Conservation (phyloP, 1,139 yeast genomes). For the Hemisphaericaspora lyxosophila region DNA sequence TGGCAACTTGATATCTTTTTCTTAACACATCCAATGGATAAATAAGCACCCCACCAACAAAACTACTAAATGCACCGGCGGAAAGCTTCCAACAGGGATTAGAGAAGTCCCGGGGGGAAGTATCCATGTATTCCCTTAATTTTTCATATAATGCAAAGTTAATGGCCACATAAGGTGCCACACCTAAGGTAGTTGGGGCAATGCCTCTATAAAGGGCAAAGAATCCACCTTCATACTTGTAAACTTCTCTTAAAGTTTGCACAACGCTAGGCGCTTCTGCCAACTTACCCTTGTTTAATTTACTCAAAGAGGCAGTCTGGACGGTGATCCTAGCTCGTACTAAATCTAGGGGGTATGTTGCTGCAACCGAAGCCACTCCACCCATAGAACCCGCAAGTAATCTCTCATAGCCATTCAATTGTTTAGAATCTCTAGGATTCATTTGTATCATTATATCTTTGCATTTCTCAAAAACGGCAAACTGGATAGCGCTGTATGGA, state of each 20-base stretch:
- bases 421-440: constrained; percentile 27
- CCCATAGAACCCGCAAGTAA: constrained; percentile 77
- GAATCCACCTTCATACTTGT: constrained; percentile 77
- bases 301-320: constrained; percentile 76
- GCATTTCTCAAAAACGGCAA: constrained; percentile 75
- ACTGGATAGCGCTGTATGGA: constrained; percentile 95
- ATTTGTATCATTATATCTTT: constrained; percentile 45
- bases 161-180: constrained; percentile 93
- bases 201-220: constrained; percentile 80
- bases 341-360: constrained; percentile 89
- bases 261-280: constrained; percentile 67
- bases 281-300: constrained; percentile 45
- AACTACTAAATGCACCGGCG: constrained; percentile 75
- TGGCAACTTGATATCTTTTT: constrained; percentile 86
- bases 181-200: constrained; percentile 86
- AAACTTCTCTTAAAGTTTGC: constrained; percentile 58
- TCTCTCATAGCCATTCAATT: constrained; percentile 51
- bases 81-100: constrained; percentile 59
- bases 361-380: constrained; percentile 77
- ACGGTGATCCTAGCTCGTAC: constrained; percentile 87
- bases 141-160: constrained; percentile 89
- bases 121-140: constrained; percentile 57
- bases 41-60: constrained; percentile 76
- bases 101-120: constrained; percentile 33
- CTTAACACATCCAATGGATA: constrained; percentile 90